Evolutionary conservation across 2,329 filamentous ascomycete genomes (phyloP).

Genomic region (Cladosporium sp.): DNA sequence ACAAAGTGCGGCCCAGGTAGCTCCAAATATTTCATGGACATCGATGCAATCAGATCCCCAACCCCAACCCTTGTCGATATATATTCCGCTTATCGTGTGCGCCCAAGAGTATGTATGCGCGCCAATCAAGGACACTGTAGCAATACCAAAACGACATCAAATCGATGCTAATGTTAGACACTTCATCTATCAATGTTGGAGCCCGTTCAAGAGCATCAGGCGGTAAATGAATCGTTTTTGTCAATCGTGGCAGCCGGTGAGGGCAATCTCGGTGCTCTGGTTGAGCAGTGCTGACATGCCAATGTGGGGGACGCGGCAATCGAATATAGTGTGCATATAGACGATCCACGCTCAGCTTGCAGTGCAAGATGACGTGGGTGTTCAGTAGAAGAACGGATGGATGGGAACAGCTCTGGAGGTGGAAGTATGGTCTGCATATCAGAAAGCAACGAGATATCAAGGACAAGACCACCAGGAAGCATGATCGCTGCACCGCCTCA

Average conservation of each 20-base stretch:
- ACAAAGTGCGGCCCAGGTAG: background rate
- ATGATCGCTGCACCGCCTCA: slow-evolving; percentile 6
- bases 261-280: background rate
- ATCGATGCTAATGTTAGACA: background rate
- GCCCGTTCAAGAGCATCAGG: background rate
- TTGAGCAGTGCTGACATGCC: background rate
- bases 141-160: background rate
- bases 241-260: slow-evolving; percentile 2
- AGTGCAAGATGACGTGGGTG: background rate
- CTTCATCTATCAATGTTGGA: background rate
- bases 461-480: background rate
- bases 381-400: background rate
- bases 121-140: background rate
- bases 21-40: background rate
- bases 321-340: background rate
- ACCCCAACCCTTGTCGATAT: background rate
- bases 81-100: background rate
- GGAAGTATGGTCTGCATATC: background rate
- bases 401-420: background rate
- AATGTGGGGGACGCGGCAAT: slow-evolving; percentile 3
- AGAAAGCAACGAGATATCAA: background rate
- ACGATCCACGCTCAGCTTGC: background rate
- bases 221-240: slow-evolving; percentile 7
- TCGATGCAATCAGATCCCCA: background rate
- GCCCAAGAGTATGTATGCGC: background rate